phyloP scores from a whole-genome alignment of 495 filamentous ascomycete species.

The Stereocaulon alpinum region DNA sequence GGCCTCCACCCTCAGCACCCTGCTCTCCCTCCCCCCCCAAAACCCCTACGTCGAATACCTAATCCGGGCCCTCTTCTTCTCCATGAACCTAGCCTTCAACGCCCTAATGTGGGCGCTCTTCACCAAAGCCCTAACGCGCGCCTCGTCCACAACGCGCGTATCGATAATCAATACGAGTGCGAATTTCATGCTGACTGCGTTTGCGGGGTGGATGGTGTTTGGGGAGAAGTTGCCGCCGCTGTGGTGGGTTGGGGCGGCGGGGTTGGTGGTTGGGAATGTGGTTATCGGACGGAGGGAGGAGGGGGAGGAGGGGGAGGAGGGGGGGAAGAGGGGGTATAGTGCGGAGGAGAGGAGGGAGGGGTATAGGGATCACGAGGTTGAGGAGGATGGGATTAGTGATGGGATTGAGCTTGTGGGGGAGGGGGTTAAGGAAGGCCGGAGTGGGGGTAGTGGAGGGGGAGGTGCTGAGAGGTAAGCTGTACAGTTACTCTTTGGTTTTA shows the following conservation, averaged over 20 bases:
- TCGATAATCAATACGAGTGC: constrained; percentile 85
- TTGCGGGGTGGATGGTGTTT: constrained; percentile 72
- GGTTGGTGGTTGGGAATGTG: constrained; percentile 84
- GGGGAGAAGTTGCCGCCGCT: constrained; percentile 58
- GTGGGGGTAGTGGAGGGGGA: not conserved
- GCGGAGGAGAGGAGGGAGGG: constrained; percentile 14
- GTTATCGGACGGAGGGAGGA: constrained; percentile 78
- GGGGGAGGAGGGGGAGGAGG: constrained; percentile 13
- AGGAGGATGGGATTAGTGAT: constrained; percentile 15
- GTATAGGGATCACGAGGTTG: constrained; percentile 19
- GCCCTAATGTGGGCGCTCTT: constrained; percentile 87
- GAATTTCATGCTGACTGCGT: constrained; percentile 85
- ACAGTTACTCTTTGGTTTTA: not conserved
- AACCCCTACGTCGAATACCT: constrained; percentile 21
- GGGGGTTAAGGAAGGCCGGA: not conserved
- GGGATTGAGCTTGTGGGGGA: constrained; percentile 10
- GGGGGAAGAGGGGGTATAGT: not conserved
- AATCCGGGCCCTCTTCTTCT: constrained; percentile 56
- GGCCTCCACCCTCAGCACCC: constrained; percentile 49
- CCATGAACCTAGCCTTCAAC: constrained; percentile 80
- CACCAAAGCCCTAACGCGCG: constrained; percentile 71
- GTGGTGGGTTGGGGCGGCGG: constrained; percentile 80
- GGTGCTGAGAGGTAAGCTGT: not conserved
- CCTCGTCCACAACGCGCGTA: constrained; percentile 78
- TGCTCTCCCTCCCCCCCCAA: constrained; percentile 37